phyloP scores from a whole-genome alignment of 1,139 yeast genomes.

The Blastobotrys indianensis region DNA sequence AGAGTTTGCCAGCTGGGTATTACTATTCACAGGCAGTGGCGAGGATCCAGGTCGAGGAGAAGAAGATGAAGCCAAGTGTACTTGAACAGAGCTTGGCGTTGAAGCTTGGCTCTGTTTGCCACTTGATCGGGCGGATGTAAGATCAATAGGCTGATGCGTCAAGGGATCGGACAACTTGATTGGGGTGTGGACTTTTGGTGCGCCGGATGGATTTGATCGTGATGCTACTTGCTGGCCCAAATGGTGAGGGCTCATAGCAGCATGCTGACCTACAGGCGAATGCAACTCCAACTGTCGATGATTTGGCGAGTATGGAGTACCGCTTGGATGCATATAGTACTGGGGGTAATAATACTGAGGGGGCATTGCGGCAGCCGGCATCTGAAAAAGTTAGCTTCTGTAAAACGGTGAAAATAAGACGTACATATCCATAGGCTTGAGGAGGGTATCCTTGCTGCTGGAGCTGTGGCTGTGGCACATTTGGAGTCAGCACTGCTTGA shows the following conservation, averaged over 20 bases:
- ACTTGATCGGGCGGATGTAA: slow-evolving; percentile 11
- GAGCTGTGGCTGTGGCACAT: not conserved
- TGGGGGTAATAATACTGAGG: not conserved
- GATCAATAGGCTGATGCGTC: slow-evolving; percentile 26
- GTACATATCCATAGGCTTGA: slow-evolving; percentile 1
- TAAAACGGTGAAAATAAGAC: not conserved
- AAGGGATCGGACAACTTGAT: slow-evolving; percentile 27
- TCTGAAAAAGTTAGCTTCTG: not conserved
- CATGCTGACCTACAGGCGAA: too few species aligned
- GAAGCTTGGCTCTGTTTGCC: slow-evolving; percentile 6
- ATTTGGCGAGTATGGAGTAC: slow-evolving; percentile 1
- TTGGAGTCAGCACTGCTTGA: too few species aligned
- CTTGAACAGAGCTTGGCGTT: slow-evolving; percentile 10
- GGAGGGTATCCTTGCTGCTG: slow-evolving; percentile 1
- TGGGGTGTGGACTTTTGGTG: slow-evolving; percentile 22
- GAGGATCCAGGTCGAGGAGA: slow-evolving; percentile 2
- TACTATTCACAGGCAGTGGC: slow-evolving; percentile 3
- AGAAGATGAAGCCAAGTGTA: slow-evolving; percentile 13
- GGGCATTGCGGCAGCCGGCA: not conserved
- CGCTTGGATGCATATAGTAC: not conserved
- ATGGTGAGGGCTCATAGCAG: too few species aligned
- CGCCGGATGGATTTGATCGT: slow-evolving; percentile 4
- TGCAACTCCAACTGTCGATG: not conserved
- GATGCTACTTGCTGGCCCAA: not conserved
- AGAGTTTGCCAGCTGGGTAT: slow-evolving; percentile 1